Evolutionary conservation across 202 grass and related monocot species (phyloP).

Genomic region (Setaria viridis): DNA sequence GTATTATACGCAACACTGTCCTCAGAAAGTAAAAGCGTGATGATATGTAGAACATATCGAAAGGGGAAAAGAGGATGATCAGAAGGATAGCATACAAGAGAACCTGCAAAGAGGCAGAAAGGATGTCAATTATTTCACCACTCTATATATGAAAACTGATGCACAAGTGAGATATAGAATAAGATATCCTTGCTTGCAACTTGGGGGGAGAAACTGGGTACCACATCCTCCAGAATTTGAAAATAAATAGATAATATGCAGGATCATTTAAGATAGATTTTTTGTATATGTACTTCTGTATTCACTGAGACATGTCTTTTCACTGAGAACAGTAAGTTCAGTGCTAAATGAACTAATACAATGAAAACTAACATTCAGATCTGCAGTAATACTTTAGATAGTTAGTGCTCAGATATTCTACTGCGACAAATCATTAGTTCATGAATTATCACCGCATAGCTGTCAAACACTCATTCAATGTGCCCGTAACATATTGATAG

Average conservation of each 20-base stretch:
- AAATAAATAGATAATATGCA: constrained; percentile 15
- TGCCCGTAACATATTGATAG: not conserved
- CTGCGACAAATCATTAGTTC: not conserved
- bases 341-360: not conserved
- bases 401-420: not conserved
- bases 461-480: not conserved
- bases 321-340: not conserved
- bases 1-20: constrained; percentile 85
- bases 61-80: constrained; percentile 90
- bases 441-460: not conserved
- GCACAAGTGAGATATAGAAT: not conserved
- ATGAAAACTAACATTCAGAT: constrained; percentile 1
- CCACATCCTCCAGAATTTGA: not conserved
- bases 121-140: constrained; percentile 13
- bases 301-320: not conserved
- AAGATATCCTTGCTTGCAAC: constrained; percentile 11
- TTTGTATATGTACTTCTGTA: not conserved
- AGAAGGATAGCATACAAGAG: constrained; percentile 78
- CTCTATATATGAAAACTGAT: not conserved
- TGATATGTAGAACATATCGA: constrained; percentile 96
- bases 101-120: constrained; percentile 59
- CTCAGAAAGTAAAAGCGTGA: constrained; percentile 92
- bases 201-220: not conserved
- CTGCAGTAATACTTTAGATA: not conserved
- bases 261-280: not conserved